A percentile compares a stretch with the other conserved stretches of the same genome.
These are phyloP conservation scores for Bondarzewia mesenterica DNA, from an alignment of 1,284 basidiomycete species.

Conservation along the genomic window DNA sequence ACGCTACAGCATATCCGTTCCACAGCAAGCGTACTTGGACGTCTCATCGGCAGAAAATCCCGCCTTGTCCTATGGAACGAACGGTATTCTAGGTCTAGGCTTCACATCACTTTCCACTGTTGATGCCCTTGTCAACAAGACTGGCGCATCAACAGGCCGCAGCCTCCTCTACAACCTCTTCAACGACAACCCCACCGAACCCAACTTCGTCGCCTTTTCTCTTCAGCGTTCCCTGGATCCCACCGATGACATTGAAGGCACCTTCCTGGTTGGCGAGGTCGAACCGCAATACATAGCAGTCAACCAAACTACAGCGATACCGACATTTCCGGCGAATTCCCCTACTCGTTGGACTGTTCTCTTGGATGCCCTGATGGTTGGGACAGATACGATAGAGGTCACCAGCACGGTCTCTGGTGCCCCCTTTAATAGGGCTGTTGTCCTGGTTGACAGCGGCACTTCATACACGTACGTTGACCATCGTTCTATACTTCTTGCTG, in stretches of 20 bases:
- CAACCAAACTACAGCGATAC: constrained; percentile 42
- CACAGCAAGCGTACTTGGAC: constrained; percentile 63
- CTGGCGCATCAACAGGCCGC: constrained; percentile 50
- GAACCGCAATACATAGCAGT: constrained; percentile 54
- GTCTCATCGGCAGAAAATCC: constrained; percentile 55
- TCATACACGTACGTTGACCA: constrained; percentile 57
- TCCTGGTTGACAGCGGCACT: constrained; percentile 68
- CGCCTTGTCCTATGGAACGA: constrained; percentile 59
- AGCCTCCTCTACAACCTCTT: constrained; percentile 71
- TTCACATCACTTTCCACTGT: constrained; percentile 68
- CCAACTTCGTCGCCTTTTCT: constrained; percentile 72
- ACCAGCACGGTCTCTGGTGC: constrained; percentile 46
- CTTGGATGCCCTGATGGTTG: constrained; percentile 59
- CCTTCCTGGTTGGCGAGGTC: constrained; percentile 64
- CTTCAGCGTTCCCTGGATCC: constrained; percentile 50
- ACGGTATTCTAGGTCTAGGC: constrained; percentile 72
- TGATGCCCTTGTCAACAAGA: constrained; percentile 49
- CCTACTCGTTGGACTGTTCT: constrained; percentile 70
- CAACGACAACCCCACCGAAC: constrained; percentile 52
- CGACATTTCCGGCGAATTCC: constrained; percentile 57
- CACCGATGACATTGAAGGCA: constrained; percentile 49
- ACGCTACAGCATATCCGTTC: constrained; percentile 44
- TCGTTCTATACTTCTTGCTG: not conserved
- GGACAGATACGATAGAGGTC: constrained; percentile 39
- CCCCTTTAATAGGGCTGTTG: constrained; percentile 60